Base-by-base conservation (phyloP, 371 early-diverging fungal species). In the Conidiobolus incongruus region DNA sequence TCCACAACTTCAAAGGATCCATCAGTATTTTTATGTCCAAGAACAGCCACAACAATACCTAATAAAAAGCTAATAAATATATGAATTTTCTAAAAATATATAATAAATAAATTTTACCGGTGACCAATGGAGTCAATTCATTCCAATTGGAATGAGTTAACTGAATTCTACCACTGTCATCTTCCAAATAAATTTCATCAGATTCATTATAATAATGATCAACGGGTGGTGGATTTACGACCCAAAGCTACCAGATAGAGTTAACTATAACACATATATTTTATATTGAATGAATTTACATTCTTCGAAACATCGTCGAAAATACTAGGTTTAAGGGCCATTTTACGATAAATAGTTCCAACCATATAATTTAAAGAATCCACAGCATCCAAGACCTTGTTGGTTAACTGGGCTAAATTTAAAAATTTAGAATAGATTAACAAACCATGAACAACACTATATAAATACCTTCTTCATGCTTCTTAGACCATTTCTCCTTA, bases 151-250 rank as follows among this genome's bases (percentile, higher is more conserved):
- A 13, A 12, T 78, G 90, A 48, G 53, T 32, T 74, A 62, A 52
- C 50, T 62, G 46, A 20, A 91, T 66, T 30, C 94, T 72, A 1
- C 94, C 92, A 1, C 82, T 84, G 50, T 92, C 91, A 55, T 93
- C 94, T 50, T 93, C 94, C 34, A 92, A 49, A 11, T 66, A 59
- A n/a, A 79, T 55, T n/a, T 53, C 55, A 44, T 81, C 79, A 0
- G 58, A 51, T 2, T 70, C 74, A 8, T 62, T 60, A 7, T 58
- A 58, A 55, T 84, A 87, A 52, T 72, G 80, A 22, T 53, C 56
- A 7, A 69, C 61, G 15, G 66, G 62, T 5, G 72, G 62, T 22
- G 82, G 73, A 1, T 65, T 63, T 1, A 64, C 52, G 12, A 77
- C 58, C 59, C 77, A 72, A 43, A 72, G 66, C 77, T 84, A 44